Conservation (phyloP, 257 asterid species). For the Nyctanthes arbortristis region DNA sequence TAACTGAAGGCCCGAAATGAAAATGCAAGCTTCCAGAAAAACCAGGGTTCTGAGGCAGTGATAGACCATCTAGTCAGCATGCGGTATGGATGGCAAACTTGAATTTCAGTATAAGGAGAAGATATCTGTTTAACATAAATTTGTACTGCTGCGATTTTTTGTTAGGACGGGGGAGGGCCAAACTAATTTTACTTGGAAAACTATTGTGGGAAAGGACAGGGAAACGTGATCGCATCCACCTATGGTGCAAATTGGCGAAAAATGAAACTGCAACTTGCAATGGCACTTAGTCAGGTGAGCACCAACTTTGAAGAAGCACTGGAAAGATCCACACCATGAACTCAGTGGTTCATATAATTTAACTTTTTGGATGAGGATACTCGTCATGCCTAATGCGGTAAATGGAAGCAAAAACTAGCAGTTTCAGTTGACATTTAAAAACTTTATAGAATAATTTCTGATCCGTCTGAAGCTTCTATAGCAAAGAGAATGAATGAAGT, state of each 20-base stretch:
- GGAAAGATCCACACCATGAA: neutral
- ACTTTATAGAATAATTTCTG: conserved; percentile 16
- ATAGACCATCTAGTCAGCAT: conserved; percentile 15
- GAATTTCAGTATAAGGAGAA: conserved; percentile 54
- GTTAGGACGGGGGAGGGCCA: no score
- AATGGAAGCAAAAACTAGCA: conserved; percentile 4
- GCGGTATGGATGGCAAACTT: conserved; percentile 14
- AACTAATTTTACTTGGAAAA: conserved; percentile 21
- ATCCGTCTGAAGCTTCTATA: conserved; percentile 31
- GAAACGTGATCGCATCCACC: conserved; percentile 22
- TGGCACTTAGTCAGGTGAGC: conserved; percentile 20
- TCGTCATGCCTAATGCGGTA: conserved; percentile 26
- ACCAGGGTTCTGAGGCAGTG: conserved; percentile 13
- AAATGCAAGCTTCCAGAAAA: conserved; percentile 19
- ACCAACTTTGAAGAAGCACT: conserved; percentile 23
- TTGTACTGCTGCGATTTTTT: no score
- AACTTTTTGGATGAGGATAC: conserved; percentile 21
- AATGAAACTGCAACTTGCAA: conserved; percentile 30
- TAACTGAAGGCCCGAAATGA: conserved; percentile 21
- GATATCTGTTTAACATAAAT: no score
- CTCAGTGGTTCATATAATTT: conserved; percentile 9
- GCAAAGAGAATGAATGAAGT: conserved; percentile 18
- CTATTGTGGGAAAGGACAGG: conserved; percentile 22
- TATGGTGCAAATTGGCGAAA: conserved; percentile 21
- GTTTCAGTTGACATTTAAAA: conserved; percentile 14